A percentile compares a stretch with the other conserved stretches of the same genome.
phyloP scores from a whole-genome alignment of 108 stramenopile species.

The Stephanodiscus triporus region DNA sequence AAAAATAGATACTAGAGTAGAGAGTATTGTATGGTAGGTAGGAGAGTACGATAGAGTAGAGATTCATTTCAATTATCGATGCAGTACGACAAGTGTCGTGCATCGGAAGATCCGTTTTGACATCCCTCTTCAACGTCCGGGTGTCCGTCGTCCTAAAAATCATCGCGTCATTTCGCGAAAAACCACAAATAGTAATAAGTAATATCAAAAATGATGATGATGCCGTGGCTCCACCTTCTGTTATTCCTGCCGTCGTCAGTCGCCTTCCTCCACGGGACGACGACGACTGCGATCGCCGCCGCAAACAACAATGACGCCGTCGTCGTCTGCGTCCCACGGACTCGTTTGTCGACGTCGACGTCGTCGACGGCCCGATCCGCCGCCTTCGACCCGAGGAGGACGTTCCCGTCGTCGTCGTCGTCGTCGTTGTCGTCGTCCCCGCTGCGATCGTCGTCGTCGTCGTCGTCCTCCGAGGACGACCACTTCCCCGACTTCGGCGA shows the following conservation, averaged over 20 bases:
- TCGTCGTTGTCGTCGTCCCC: background rate
- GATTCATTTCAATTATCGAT: too few relatives aligned
- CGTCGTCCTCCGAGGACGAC: slow-evolving; percentile 11
- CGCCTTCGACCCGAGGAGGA: too few relatives aligned
- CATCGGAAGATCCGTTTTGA: background rate
- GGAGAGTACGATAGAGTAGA: too few relatives aligned
- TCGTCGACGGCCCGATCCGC: too few relatives aligned
- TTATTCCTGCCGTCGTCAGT: background rate
- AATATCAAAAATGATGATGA: background rate
- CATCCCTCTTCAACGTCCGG: slow-evolving; percentile 5
- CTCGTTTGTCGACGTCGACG: too few relatives aligned
- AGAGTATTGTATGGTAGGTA: too few relatives aligned
- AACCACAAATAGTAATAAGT: background rate
- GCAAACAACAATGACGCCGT: background rate
- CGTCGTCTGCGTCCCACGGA: too few relatives aligned
- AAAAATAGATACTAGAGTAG: too few relatives aligned
- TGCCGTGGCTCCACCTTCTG: background rate
- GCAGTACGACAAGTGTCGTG: too few relatives aligned
- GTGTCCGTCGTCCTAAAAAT: too few relatives aligned
- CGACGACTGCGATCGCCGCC: background rate
- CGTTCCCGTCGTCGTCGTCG: background rate
- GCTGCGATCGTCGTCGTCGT: background rate
- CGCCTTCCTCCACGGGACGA: background rate
- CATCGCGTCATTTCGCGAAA: background rate
- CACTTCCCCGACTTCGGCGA: slow-evolving; percentile 52